A percentile compares a stretch with the other conserved stretches of the same genome.
Conservation (phyloP, 2,329 filamentous ascomycete genomes). For the Aspergillus sp. region DNA sequence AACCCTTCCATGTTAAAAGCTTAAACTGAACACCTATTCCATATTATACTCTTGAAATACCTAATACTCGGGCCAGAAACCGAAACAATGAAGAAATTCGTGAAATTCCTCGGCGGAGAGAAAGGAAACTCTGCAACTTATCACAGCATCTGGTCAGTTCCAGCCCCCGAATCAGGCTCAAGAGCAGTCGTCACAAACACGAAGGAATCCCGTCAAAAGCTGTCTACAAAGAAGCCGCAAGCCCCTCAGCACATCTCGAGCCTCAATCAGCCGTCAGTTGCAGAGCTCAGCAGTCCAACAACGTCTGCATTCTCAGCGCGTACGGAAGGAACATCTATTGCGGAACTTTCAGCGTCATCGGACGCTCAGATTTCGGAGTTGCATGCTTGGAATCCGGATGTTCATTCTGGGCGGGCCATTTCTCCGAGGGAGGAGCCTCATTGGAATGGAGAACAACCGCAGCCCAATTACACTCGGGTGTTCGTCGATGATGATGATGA, state of each 20-base stretch:
- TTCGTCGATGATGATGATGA: background rate
- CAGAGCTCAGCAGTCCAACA: background rate
- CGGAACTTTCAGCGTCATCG: background rate
- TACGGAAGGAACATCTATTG: background rate
- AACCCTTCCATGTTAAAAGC: background rate
- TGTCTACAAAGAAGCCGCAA: background rate
- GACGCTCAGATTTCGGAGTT: background rate
- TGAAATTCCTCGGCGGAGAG: background rate
- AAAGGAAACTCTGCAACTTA: background rate
- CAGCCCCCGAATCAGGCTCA: background rate
- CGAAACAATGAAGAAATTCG: background rate
- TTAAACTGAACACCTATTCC: background rate
- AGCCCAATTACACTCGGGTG: background rate
- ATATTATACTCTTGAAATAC: no score
- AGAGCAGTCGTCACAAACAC: background rate
- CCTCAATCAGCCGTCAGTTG: background rate
- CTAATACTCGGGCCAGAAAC: background rate
- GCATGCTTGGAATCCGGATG: background rate
- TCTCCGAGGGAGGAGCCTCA: background rate
- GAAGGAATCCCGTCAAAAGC: background rate
- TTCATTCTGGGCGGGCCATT: background rate
- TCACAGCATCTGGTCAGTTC: background rate
- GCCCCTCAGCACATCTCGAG: background rate
- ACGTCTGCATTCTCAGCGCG: background rate
- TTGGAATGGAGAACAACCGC: background rate